phyloP scores from a whole-genome alignment of 202 grass and related monocot genomes.

The Schoenoplectus tabernaemontani region DNA sequence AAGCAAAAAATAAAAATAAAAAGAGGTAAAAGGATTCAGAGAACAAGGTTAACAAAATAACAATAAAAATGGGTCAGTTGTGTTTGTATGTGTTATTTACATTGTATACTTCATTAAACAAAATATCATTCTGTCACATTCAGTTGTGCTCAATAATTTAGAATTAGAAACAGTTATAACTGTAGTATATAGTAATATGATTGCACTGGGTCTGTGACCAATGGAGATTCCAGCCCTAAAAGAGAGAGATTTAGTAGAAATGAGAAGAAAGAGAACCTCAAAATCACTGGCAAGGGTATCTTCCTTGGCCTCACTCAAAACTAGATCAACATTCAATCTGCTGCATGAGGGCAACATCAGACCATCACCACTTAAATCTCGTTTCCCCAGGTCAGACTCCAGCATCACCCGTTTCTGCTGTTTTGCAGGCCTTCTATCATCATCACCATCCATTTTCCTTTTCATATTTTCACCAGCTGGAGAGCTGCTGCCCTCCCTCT shows the following conservation, averaged over 20 bases:
- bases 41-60: constrained; percentile 15
- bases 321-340: background rate
- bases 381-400: background rate
- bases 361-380: background rate
- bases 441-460: constrained; percentile 36
- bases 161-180: background rate
- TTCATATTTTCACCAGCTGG: constrained; percentile 38
- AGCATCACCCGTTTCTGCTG: background rate
- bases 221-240: background rate
- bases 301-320: constrained; percentile 2
- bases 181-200: too few relatives aligned
- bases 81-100: too few relatives aligned
- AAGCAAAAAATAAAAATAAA: constrained; percentile 18
- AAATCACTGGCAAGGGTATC: background rate
- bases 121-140: too few relatives aligned
- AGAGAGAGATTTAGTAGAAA: background rate
- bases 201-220: background rate
- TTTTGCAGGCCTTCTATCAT: background rate
- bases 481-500: background rate
- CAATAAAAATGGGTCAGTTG: background rate
- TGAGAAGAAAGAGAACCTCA: background rate
- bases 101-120: background rate
- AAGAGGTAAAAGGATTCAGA: constrained; percentile 17
- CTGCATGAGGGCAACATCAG: background rate
- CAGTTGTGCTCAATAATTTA: background rate